These are phyloP conservation scores for Leccinum fuscescens DNA, from an alignment of 1,284 basidiomycete species.

Conservation along the genomic window DNA sequence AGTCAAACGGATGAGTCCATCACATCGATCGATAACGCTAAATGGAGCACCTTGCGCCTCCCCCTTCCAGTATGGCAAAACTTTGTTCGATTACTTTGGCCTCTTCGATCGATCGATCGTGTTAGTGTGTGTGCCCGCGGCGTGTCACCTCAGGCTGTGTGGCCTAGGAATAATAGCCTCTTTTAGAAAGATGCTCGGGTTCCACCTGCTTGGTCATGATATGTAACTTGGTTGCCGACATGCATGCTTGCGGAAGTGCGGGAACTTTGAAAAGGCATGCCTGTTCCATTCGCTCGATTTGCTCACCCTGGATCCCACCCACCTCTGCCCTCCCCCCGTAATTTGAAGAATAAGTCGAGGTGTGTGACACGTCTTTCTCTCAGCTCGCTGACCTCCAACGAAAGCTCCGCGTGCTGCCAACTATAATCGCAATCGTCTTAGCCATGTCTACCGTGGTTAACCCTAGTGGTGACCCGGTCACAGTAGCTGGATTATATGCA, in stretches of 20 bases:
- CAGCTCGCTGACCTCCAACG: neutral
- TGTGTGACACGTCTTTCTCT: neutral
- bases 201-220: neutral
- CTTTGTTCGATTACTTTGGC: neutral
- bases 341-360: neutral
- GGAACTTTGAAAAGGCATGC: conserved; percentile 3
- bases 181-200: neutral
- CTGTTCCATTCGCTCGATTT: neutral
- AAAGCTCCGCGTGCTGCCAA: neutral
- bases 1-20: neutral
- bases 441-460: conserved; percentile 10
- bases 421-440: neutral
- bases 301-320: neutral
- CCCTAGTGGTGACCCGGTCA: conserved; percentile 1
- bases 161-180: neutral
- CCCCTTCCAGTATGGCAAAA: neutral
- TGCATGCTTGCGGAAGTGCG: neutral
- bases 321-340: neutral
- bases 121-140: neutral
- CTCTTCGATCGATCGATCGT: neutral
- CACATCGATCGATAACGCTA: neutral
- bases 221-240: conserved; percentile 1
- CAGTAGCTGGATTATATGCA: conserved; percentile 13
- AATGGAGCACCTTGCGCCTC: neutral
- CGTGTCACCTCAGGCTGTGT: neutral